Conservation (phyloP, 2,329 filamentous ascomycete species). For the Exophiala sideris region DNA sequence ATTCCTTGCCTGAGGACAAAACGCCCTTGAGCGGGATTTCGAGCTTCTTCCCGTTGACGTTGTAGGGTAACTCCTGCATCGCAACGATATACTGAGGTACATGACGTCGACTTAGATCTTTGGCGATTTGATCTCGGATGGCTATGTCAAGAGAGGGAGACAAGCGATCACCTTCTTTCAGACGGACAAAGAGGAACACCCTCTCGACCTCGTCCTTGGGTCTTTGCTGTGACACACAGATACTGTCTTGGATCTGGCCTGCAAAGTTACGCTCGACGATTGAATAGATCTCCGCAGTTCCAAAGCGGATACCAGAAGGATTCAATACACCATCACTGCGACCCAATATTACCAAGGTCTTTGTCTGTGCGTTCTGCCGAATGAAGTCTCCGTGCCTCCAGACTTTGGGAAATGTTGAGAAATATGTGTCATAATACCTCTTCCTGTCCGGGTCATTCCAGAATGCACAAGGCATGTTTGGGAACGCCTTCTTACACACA, state of each 20-base stretch:
- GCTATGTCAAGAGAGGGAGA: background rate
- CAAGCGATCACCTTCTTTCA: background rate
- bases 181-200: background rate
- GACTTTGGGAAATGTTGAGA: constrained; percentile 38
- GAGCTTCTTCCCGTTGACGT: constrained; percentile 21
- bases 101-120: constrained; percentile 54
- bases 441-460: constrained; percentile 53
- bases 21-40: constrained; percentile 18
- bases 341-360: constrained; percentile 42
- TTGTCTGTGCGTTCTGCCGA: constrained; percentile 63
- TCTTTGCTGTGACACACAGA: background rate
- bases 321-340: constrained; percentile 71
- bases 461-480: constrained; percentile 68
- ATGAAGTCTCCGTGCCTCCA: constrained; percentile 84
- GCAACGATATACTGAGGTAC: constrained; percentile 20
- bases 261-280: constrained; percentile 50
- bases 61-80: constrained; percentile 16
- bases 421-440: constrained; percentile 47
- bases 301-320: constrained; percentile 74
- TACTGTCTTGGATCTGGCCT: background rate
- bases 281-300: constrained; percentile 74
- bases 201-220: background rate
- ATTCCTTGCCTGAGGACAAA: background rate
- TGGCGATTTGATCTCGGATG: constrained; percentile 62
- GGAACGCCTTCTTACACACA: constrained; percentile 67